Evolutionary conservation across 106 monocot genomes (phyloP), one percentile per base, ranked within the genome.

Genomic region (Apostasia shenzhenica): DNA sequence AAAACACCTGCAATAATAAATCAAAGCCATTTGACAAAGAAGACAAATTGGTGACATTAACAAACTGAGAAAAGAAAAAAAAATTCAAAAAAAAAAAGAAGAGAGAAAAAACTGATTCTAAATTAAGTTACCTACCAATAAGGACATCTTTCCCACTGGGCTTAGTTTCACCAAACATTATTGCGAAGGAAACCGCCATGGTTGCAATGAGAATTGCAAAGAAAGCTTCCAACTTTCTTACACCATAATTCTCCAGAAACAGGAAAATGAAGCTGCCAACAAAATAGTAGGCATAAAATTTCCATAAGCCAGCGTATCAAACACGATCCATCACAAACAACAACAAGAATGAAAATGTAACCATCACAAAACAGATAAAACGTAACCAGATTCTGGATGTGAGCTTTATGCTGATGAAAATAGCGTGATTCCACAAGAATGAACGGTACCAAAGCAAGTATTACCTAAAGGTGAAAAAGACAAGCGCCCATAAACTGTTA

Each of bases 211-310:
- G 88, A 61, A 92, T 43, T 8, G 76, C 92, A 61, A 88, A 92
- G 55, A 86, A 60, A 66, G 81, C 92, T 88, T 92, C 92, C 71
- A 92, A 74, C 68, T 92, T 92, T 74, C 92, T 81, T 58, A 92
- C 92, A 4, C 92, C 92, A 51, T 86, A 92, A 67, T 88, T 85
- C 75, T 92, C 92, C 44, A 92, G 85, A 59, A 88, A 88, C 56
- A 92, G 49, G 66, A 92, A 81, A 45, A 92, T 76, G 73, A 92
- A 88, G 67, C 92, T 88, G 85, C 43, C 11, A 83, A 80, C 11
- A 65, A 11, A 50, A 26, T 26, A 26, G 26, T 26, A 26, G 26
- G 26, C 26, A 26, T 26, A 26, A 26, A 26, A 26, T 26, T 26
- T 26, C 26, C 26, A 26, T 26, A 26, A 26, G 26, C 26, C 26